Base-by-base conservation (phyloP, 768 basidiomycete species). In the Xanthoconium stramineum region DNA sequence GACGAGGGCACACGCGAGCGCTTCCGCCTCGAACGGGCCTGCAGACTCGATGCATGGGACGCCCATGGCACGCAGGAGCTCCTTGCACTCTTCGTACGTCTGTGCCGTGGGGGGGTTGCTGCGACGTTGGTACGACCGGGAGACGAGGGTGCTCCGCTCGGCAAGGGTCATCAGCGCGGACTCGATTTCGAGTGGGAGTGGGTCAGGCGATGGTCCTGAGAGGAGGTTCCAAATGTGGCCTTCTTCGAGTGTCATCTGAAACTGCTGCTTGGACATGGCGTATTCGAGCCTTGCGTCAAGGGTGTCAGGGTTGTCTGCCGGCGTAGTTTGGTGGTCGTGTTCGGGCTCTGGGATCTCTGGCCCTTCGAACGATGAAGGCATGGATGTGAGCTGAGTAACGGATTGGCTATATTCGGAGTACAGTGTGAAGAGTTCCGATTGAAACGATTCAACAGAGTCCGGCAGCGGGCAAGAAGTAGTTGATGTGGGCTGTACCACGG, bases 11-110 rank as follows among this genome's bases (percentile, higher is more conserved):
- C 89, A 82, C 0, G 93, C 94, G 35, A 96, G 72, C 1, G 89
- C 92, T 70, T 97, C 94, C 2, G 88, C 94, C 68, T 97, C 94
- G 54, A 80, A 85, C 0, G 86, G 81, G 0, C 85, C 86, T 0
- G 76, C 74, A 10, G 86, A 74, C 17, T 89, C 82, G 32, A 95
- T 68, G 62, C 85, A 88, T 0, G 87, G 86, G 3, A 94, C 78
- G n/a, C 93, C 93, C 88, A 95, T 89, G 0, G 88, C 85, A 24
- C 69, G 63, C 9, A 96, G 63, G 24, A 95, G 81, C 50, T 82
- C 80, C 65, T 80, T 85, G 59, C 83, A 82, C 65, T 94, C 85
- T 0, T 76, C 72, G 62, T 92, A 94, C 3, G 88, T 91, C 30
- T 76, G 73, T 12, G 72, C 48, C 0, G 85, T 85, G 0, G 94